These are phyloP conservation scores for Leptographium flavum DNA, from an alignment of 2,329 filamentous ascomycete species.

Conservation along the genomic window DNA sequence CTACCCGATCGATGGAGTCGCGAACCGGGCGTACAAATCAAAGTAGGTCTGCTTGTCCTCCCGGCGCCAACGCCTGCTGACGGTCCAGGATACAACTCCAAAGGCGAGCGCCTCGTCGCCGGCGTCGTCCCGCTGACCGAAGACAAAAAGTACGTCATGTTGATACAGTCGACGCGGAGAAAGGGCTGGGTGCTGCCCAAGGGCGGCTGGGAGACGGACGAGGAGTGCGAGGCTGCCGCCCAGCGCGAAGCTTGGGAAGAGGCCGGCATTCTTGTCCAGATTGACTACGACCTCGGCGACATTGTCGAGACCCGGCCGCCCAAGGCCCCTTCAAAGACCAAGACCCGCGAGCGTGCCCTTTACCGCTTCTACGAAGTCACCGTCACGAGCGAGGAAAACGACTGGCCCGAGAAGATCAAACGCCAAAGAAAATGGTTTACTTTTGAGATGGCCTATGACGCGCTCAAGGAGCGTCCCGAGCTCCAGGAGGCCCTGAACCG, in stretches of 20 bases:
- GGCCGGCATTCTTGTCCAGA: constrained; percentile 75
- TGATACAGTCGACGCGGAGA: constrained; percentile 84
- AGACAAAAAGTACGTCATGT: constrained; percentile 76
- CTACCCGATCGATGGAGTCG: constrained; percentile 51
- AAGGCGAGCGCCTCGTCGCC: constrained; percentile 88
- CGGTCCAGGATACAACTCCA: constrained; percentile 67
- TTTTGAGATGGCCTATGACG: constrained; percentile 66
- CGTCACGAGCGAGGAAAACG: constrained; percentile 70
- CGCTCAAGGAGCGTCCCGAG: constrained; percentile 67
- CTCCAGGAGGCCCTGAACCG: constrained; percentile 74
- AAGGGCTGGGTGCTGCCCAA: constrained; percentile 96
- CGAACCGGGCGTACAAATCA: constrained; percentile 67
- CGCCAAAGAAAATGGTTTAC: constrained; percentile 81
- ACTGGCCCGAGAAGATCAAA: constrained; percentile 94
- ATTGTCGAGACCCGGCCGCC: constrained; percentile 75
- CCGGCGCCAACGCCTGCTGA: not conserved
- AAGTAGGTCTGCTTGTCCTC: constrained; percentile 38
- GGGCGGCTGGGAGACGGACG: constrained; percentile 93
- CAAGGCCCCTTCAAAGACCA: constrained; percentile 40
- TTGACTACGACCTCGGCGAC: constrained; percentile 73
- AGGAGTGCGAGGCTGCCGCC: constrained; percentile 73
- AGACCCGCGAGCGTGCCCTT: constrained; percentile 44
- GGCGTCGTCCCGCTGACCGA: constrained; percentile 80
- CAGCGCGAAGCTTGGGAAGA: constrained; percentile 95
- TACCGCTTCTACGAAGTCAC: constrained; percentile 79